Percentiles rank a stretch among this genome's conserved stretches.
Evolutionary conservation across 2,329 filamentous ascomycete species (phyloP).

Genomic region (Talaromyces islandicus): DNA sequence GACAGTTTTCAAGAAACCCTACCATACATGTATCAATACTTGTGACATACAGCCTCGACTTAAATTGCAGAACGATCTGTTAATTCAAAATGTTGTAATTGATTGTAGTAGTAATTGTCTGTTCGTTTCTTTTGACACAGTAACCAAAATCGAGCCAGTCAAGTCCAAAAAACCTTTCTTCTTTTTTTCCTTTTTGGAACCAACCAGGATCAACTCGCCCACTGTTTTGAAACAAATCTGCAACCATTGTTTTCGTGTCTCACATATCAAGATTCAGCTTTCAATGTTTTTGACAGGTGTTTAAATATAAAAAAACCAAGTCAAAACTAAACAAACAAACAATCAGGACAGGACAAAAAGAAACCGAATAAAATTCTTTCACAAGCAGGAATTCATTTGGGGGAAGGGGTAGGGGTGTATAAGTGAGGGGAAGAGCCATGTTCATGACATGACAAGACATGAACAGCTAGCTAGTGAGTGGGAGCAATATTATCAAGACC

Average conservation of each 20-base stretch:
- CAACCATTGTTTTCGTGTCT: background rate
- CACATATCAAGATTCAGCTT: background rate
- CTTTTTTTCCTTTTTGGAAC: too few relatives aligned
- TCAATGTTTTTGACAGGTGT: background rate
- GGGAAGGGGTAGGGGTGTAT: background rate
- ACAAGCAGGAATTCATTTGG: background rate
- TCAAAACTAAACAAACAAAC: background rate
- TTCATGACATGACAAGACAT: background rate
- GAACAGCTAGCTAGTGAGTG: background rate
- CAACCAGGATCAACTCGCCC: background rate
- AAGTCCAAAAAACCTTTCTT: background rate
- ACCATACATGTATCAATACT: too few relatives aligned
- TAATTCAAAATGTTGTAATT: too few relatives aligned
- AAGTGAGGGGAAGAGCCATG: background rate
- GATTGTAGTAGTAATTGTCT: background rate
- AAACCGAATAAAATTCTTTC: background rate
- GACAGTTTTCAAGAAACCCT: too few relatives aligned
- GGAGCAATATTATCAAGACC: background rate
- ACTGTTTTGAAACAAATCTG: background rate
- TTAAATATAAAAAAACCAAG: background rate
- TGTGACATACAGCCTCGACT: background rate
- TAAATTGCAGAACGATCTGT: background rate
- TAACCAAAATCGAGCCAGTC: background rate
- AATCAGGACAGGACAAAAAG: background rate
- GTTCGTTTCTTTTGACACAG: background rate